Percentiles rank a stretch among this genome's conserved stretches.
Evolutionary conservation across 257 asterid species (phyloP).

Genomic region (Leonotis leonurus): DNA sequence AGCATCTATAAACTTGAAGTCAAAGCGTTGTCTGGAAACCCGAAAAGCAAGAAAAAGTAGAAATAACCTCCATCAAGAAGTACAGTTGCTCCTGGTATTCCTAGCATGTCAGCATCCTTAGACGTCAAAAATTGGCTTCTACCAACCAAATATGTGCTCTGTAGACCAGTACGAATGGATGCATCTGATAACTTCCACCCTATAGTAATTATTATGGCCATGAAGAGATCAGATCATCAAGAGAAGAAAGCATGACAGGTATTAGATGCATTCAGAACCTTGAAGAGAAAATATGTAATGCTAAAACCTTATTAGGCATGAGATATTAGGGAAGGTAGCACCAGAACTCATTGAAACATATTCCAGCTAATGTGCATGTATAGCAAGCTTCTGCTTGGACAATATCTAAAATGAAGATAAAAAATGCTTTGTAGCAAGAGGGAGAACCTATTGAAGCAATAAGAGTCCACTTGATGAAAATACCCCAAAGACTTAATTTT

Average conservation of each 20-base stretch:
- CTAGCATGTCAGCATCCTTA: constrained; percentile 59
- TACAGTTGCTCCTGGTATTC: constrained; percentile 54
- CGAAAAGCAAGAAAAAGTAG: constrained; percentile 7
- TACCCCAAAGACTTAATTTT: not conserved
- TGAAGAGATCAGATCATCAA: not conserved
- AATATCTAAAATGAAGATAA: not conserved
- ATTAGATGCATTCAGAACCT: not conserved
- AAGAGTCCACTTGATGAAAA: not conserved
- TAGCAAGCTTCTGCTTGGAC: not conserved
- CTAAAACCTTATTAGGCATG: not conserved
- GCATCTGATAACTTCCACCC: constrained; percentile 66
- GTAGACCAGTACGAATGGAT: constrained; percentile 75
- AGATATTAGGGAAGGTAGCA: not conserved
- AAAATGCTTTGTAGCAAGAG: not conserved
- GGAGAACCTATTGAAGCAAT: not conserved
- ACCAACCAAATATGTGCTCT: constrained; percentile 62
- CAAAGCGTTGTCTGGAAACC: not conserved
- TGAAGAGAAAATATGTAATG: not conserved
- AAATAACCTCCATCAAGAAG: constrained; percentile 83
- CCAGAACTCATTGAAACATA: constrained; percentile 1
- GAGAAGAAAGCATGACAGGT: not conserved
- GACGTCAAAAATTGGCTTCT: constrained; percentile 71
- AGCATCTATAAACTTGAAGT: constrained; percentile 6
- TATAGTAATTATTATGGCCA: constrained; percentile 19
- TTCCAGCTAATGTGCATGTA: not conserved